Evolutionary conservation across 169 alveolate genomes (phyloP).

Genomic region (Eimeria tenella): DNA sequence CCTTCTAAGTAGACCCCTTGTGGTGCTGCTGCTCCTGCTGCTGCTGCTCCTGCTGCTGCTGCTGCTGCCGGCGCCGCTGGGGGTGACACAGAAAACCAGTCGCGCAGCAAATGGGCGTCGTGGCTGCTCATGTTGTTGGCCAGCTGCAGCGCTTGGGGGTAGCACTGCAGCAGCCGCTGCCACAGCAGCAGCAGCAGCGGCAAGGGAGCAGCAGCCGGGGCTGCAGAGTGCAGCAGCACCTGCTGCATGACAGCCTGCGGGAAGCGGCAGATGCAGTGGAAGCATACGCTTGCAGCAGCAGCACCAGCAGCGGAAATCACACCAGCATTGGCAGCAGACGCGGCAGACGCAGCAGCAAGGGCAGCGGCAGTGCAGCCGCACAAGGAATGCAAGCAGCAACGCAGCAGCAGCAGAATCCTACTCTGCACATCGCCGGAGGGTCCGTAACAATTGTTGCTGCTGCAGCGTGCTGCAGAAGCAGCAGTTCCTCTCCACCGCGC

Average conservation of each 20-base stretch:
- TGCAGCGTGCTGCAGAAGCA: constrained; percentile 47
- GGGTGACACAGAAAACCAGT: not conserved
- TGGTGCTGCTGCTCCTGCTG: constrained; percentile 36
- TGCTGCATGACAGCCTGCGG: constrained; percentile 39
- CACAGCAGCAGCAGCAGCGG: constrained; percentile 66
- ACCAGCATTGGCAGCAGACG: constrained; percentile 4
- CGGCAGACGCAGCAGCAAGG: not conserved
- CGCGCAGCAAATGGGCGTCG: not conserved
- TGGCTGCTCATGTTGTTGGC: constrained; percentile 39
- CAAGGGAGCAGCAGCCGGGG: constrained; percentile 13
- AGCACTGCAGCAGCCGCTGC: constrained; percentile 68
- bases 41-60: constrained; percentile 43
- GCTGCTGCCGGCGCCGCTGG: not conserved
- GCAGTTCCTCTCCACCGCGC: constrained; percentile 36
- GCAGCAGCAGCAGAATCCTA: constrained; percentile 14
- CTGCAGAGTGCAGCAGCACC: constrained; percentile 60
- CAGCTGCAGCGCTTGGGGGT: constrained; percentile 41
- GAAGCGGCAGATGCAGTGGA: not conserved
- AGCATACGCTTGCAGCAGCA: not conserved
- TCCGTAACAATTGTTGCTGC: constrained; percentile 6
- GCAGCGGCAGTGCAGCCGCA: constrained; percentile 12
- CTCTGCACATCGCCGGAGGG: constrained; percentile 13
- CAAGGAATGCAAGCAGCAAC: not conserved
- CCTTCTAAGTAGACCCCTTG: not conserved
- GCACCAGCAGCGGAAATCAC: not conserved